Conservation (phyloP, 139 green algal species). For the Picochlorum sp. region DNA sequence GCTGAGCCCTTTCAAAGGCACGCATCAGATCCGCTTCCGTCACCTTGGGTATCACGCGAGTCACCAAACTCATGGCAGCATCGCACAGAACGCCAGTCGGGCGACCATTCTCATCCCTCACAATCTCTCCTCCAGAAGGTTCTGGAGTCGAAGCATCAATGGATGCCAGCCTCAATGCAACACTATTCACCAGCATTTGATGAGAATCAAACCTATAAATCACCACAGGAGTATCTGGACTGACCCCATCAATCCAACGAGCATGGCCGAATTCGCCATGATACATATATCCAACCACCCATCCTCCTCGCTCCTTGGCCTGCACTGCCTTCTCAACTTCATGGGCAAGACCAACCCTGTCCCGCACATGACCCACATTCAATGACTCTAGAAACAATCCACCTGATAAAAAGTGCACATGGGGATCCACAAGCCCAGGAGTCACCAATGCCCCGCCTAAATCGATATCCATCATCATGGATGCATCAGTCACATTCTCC, state of each 20-base stretch:
- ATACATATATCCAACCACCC: constrained; percentile 37
- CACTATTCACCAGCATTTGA: constrained; percentile 25
- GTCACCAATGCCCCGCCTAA: background rate
- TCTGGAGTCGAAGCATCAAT: constrained; percentile 26
- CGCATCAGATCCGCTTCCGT: constrained; percentile 2
- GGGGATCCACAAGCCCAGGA: constrained; percentile 50
- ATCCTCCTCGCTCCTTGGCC: constrained; percentile 1
- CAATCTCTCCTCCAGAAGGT: constrained; percentile 24
- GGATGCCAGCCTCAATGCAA: constrained; percentile 37
- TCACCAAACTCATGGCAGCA: constrained; percentile 13
- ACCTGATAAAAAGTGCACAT: constrained; percentile 55
- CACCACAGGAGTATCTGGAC: constrained; percentile 11
- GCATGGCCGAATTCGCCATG: constrained; percentile 8
- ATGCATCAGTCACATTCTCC: background rate
- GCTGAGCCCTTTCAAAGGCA: background rate
- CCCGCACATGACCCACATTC: constrained; percentile 29
- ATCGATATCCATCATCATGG: constrained; percentile 1
- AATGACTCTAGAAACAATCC: constrained; percentile 38
- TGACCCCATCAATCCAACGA: constrained; percentile 8
- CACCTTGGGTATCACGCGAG: constrained; percentile 14
- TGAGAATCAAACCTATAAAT: constrained; percentile 34
- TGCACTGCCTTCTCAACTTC: no score
- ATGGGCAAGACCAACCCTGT: no score
- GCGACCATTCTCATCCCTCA: background rate
- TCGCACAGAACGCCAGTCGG: constrained; percentile 42